Evolutionary conservation across 225 moss, liverwort and hornwort genomes (phyloP).

Genomic region (Pseudoscleropodium purum): DNA sequence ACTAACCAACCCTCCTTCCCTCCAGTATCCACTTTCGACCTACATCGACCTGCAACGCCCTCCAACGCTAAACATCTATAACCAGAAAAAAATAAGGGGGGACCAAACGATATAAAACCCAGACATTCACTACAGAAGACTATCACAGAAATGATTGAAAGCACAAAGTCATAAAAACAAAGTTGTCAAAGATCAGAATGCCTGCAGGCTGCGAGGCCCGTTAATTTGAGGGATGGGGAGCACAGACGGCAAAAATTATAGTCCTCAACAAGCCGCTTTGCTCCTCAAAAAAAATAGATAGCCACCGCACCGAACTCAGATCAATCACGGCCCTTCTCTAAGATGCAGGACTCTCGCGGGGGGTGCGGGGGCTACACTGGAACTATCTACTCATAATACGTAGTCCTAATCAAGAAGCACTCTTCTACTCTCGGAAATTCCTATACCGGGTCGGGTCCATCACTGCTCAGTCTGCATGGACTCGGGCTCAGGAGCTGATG

Average conservation of each 20-base stretch:
- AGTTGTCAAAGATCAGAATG: slow-evolving; percentile 12
- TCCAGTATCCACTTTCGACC: neutral
- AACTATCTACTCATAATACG: slow-evolving; percentile 6
- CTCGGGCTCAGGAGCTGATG: slow-evolving; percentile 33
- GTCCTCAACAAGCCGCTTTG: slow-evolving; percentile 5
- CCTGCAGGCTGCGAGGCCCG: slow-evolving; percentile 25
- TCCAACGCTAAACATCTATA: neutral
- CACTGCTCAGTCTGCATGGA: slow-evolving; percentile 65
- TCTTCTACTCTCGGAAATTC: neutral
- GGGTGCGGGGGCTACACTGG: neutral
- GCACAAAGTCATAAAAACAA: neutral
- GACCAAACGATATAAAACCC: too few species aligned
- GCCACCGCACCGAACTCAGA: slow-evolving; percentile 7
- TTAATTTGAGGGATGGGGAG: slow-evolving; percentile 21
- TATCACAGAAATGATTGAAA: neutral
- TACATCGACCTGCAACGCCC: too few species aligned
- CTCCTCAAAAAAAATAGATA: slow-evolving; percentile 48
- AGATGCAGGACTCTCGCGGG: neutral
- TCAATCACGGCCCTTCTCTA: neutral
- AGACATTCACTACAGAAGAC: accelerated
- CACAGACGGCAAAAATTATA: slow-evolving; percentile 16
- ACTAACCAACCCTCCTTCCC: neutral
- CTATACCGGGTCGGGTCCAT: neutral
- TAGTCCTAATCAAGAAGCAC: neutral
- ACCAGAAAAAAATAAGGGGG: too few species aligned